Base-by-base conservation (phyloP, 495 filamentous ascomycete genomes). In the Lindgomyces ingoldianus region DNA sequence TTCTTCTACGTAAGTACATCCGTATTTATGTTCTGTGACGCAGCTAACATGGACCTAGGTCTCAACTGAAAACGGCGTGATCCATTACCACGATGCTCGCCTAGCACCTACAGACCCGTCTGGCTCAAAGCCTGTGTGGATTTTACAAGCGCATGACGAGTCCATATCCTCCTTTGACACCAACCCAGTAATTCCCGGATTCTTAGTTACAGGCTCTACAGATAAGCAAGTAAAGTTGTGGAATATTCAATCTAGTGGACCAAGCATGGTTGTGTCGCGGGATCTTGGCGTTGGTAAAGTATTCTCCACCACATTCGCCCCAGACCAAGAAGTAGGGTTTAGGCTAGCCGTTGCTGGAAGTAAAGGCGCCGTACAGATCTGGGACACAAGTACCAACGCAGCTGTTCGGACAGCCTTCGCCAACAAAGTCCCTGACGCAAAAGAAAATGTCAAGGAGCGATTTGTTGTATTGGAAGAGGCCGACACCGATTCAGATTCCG, bases 201-300 rank as follows among this genome's bases (percentile, higher is more conserved):
- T 91, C 81, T 80, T 99, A 69, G 95, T 84, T 3, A 97, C 94
- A 8, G 94, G 91, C 0, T 96, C 91, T 1, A 89, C 88, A 12
- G 94, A 98, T 78, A 93, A 91, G 81, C 86, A 87, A 22, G 91
- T 98, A 47, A 99, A 99, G 82, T 80, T 99, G 46, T 99, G 94
- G 94, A 96, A 96, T 73, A 84, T 96, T 57, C 83, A 87, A 62
- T 72, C 89, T n/a, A 79, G 81, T 42, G 87, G 87, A 0, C 93
- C 93, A 2, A 88, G 85, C 62, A 89, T 99, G 84, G 91, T 99
- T 0, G 90, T 96, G 4, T 89, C 90, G 8, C 86, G 94, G 29
- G 90, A 98, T 76, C 78, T 97, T 36, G 95, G 91, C 26, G 89
- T 98, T 12, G 94, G 94, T 47, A 96, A 91, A 79, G 87, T 99